phyloP scores from a whole-genome alignment of 805 yeast species.

The Cyberlindnera amylophila region DNA sequence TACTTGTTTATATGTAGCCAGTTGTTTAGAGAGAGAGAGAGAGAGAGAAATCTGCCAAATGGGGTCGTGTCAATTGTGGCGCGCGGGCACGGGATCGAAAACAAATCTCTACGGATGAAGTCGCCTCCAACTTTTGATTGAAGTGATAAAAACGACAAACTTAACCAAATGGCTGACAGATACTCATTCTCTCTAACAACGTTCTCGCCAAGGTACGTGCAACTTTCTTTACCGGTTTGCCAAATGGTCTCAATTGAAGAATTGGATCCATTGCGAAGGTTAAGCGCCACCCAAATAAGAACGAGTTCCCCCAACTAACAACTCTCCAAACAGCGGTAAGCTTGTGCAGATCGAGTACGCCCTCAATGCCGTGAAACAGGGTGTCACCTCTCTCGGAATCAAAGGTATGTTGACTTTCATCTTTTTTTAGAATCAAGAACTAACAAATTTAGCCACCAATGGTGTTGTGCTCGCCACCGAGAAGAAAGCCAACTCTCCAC shows the following conservation, averaged over 20 bases:
- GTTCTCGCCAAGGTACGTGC: slow-evolving; percentile 80
- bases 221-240: no score
- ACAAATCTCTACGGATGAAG: neutral
- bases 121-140: no score
- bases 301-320: slow-evolving; percentile 14
- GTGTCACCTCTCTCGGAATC: slow-evolving; percentile 95
- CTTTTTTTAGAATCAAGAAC: neutral
- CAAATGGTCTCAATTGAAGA: neutral
- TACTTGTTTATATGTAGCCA: no score
- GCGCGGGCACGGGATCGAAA: neutral
- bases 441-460: slow-evolving; percentile 58
- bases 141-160: no score
- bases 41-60: no score
- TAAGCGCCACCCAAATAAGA: slow-evolving; percentile 1
- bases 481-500: slow-evolving; percentile 77
- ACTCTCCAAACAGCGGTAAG: slow-evolving; percentile 68
- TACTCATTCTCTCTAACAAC: slow-evolving; percentile 96
- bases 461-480: slow-evolving; percentile 98
- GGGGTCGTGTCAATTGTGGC: no score
- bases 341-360: slow-evolving; percentile 98
- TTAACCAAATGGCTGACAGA: slow-evolving; percentile 95
- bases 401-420: slow-evolving; percentile 31
- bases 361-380: slow-evolving; percentile 93
- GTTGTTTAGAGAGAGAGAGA: no score
- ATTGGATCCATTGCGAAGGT: neutral